phyloP scores from a whole-genome alignment of 768 basidiomycete species.

The Amanita pallidorosea region DNA sequence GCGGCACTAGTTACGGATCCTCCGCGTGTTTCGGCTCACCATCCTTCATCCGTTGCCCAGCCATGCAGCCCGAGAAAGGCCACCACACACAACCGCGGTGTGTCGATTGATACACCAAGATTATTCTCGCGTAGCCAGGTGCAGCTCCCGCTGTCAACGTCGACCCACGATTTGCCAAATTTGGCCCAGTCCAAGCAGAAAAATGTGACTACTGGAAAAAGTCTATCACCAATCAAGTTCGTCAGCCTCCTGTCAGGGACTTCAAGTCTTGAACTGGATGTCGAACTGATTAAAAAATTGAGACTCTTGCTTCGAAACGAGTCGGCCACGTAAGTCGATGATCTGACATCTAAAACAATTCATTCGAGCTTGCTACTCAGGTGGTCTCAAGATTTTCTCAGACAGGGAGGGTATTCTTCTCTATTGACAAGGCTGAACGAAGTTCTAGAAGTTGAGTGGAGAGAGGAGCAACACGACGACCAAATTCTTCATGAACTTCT shows the following conservation, averaged over 20 bases:
- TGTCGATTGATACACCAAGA: constrained; percentile 45
- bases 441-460: constrained; percentile 93
- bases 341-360: background rate
- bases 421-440: constrained; percentile 81
- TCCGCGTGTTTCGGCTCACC: constrained; percentile 22
- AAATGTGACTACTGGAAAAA: constrained; percentile 29
- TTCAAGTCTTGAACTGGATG: constrained; percentile 69
- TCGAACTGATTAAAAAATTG: constrained; percentile 81
- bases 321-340: constrained; percentile 54
- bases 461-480: constrained; percentile 99
- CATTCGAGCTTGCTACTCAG: constrained; percentile 23
- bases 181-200: constrained; percentile 34
- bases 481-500: constrained; percentile 86
- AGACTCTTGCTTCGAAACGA: constrained; percentile 84
- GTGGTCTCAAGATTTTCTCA: constrained; percentile 85
- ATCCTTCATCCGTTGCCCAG: constrained; percentile 26
- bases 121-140: constrained; percentile 45
- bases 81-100: constrained; percentile 43
- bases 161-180: constrained; percentile 28
- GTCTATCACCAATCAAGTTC: constrained; percentile 53
- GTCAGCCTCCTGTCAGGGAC: constrained; percentile 56
- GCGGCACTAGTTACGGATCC: background rate
- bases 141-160: constrained; percentile 29
- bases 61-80: constrained; percentile 24
- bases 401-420: constrained; percentile 75